Conservation (phyloP, 2,329 filamentous ascomycete genomes). For the Cadophora luteo-olivacea region DNA sequence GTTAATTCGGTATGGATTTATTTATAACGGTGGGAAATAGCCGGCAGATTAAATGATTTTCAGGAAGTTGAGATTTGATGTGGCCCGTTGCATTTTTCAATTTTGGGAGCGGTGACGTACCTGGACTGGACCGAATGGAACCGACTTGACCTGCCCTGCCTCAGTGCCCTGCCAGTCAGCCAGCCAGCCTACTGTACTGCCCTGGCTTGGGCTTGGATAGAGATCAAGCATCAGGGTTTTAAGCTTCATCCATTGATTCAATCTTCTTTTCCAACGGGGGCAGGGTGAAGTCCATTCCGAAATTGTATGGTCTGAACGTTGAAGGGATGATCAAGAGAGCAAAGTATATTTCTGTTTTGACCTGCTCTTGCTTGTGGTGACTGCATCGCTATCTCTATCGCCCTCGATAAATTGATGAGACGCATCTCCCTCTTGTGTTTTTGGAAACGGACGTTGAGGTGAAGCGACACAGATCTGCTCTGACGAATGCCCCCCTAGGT, state of each 20-base stretch:
- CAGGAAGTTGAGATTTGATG: background rate
- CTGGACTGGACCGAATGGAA: too few relatives aligned
- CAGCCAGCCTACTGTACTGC: too few relatives aligned
- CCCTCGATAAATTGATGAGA: background rate
- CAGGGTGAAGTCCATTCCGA: background rate
- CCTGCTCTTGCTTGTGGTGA: background rate
- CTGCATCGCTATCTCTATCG: background rate
- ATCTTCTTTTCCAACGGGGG: background rate
- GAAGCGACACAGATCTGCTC: background rate
- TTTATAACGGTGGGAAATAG: background rate
- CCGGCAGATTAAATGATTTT: constrained; percentile 11
- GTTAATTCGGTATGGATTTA: background rate
- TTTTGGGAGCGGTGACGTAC: constrained; percentile 22
- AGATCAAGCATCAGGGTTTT: constrained; percentile 9
- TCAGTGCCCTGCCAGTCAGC: too few relatives aligned
- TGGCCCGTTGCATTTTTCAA: background rate
- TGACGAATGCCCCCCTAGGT: background rate
- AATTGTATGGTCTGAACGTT: background rate
- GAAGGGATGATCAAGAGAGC: background rate
- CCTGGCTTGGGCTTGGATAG: background rate
- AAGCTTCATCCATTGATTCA: background rate
- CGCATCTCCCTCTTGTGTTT: background rate
- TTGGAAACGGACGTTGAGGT: background rate
- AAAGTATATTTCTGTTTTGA: background rate
- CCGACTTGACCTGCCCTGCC: background rate